Evolutionary conservation across 23 red algal genomes (phyloP).

Genomic region (Chondrus crispus): DNA sequence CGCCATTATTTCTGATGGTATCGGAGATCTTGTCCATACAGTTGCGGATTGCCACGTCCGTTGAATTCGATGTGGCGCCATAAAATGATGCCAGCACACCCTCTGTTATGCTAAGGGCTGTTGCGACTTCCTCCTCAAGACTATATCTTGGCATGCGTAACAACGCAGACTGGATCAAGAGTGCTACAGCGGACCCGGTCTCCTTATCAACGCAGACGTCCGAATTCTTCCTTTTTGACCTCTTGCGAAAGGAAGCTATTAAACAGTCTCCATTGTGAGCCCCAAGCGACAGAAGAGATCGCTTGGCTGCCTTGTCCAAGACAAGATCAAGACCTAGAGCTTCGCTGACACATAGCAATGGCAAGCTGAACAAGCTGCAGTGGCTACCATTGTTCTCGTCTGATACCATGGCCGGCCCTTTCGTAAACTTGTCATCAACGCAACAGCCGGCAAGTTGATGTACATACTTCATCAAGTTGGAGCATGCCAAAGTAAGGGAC

Average conservation of each 20-base stretch:
- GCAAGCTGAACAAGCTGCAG: not conserved
- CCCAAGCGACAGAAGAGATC: not conserved
- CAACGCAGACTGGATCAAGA: not conserved
- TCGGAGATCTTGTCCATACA: not conserved
- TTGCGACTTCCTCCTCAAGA: not conserved
- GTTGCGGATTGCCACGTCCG: not conserved
- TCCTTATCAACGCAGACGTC: too few relatives aligned
- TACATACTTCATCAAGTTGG: too few relatives aligned
- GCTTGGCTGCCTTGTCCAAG: constrained; percentile 21
- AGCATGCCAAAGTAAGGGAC: not conserved
- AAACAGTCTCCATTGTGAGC: not conserved
- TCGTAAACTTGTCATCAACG: too few relatives aligned
- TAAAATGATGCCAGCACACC: not conserved
- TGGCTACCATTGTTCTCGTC: not conserved
- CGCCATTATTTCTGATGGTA: not conserved
- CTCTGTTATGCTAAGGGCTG: not conserved
- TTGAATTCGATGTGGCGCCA: not conserved
- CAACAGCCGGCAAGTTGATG: too few relatives aligned
- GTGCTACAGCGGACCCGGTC: not conserved
- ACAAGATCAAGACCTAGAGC: constrained; percentile 10
- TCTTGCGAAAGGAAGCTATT: not conserved
- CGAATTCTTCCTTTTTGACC: too few relatives aligned
- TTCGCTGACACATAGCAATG: not conserved
- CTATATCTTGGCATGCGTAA: not conserved
- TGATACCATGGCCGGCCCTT: too few relatives aligned